Conservation (phyloP, 2,329 filamentous ascomycete genomes). For the Pezicula neosporulosa region DNA sequence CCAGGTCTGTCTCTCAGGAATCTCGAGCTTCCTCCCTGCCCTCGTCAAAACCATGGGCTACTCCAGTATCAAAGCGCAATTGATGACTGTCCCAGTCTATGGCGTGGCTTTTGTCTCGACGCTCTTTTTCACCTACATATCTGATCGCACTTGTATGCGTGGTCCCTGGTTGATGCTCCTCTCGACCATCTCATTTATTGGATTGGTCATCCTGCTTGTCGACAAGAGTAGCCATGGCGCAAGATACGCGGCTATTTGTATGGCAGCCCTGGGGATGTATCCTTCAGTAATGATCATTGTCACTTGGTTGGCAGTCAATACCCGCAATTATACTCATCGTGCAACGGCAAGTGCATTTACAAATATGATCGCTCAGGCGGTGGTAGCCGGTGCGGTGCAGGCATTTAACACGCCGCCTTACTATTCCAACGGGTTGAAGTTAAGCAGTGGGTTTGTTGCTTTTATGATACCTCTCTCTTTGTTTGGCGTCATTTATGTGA, state of each 20-base stretch:
- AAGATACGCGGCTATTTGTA: neutral
- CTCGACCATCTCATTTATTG: neutral
- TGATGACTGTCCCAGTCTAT: slow-evolving; percentile 52
- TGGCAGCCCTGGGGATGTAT: slow-evolving; percentile 1
- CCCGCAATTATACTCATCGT: neutral
- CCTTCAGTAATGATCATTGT: neutral
- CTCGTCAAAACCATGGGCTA: slow-evolving; percentile 32
- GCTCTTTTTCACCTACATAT: neutral
- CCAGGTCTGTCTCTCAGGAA: neutral
- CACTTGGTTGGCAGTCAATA: neutral
- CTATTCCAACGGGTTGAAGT: neutral
- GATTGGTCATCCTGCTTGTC: neutral
- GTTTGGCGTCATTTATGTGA: neutral
- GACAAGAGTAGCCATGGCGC: neutral
- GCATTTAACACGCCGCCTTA: neutral
- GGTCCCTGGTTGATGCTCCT: neutral
- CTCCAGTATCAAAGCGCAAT: slow-evolving; percentile 25
- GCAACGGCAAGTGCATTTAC: neutral
- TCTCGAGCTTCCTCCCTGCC: slow-evolving; percentile 11
- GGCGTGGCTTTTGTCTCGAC: neutral
- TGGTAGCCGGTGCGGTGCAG: neutral
- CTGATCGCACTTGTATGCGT: neutral
- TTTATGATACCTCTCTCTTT: neutral
- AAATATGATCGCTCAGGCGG: neutral
- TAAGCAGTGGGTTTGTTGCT: neutral